A percentile compares a stretch with the other conserved stretches of the same genome.
Evolutionary conservation across 805 yeast genomes (phyloP).

Genomic region (Pichia pseudocactophila): DNA sequence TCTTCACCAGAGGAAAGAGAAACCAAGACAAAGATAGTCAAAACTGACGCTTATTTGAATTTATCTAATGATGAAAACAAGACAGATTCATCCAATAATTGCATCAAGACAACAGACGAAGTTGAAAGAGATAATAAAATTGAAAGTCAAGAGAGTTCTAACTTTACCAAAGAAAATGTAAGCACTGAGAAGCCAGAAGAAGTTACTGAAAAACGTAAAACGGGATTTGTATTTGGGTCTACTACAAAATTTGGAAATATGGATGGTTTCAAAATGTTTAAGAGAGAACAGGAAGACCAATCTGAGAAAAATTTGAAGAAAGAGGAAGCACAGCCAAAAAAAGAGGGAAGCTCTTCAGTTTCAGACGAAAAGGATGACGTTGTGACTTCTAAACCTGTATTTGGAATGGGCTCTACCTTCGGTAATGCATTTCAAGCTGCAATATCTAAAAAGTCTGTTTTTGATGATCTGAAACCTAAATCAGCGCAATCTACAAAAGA

Average conservation of each 20-base stretch:
- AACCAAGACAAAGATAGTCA: background rate
- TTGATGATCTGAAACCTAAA: slow-evolving; percentile 30
- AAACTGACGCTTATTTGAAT: no score
- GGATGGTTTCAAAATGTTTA: slow-evolving; percentile 29
- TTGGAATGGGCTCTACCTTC: slow-evolving; percentile 39
- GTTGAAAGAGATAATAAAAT: background rate
- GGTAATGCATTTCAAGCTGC: slow-evolving; percentile 50
- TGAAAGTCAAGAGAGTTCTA: background rate
- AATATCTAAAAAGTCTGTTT: slow-evolving; percentile 45
- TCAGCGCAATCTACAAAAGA: slow-evolving; percentile 9
- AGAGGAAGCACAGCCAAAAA: slow-evolving; percentile 1
- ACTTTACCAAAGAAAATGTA: background rate
- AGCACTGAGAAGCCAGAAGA: slow-evolving; percentile 1
- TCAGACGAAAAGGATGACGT: background rate
- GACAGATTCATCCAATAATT: no score
- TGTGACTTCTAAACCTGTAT: slow-evolving; percentile 17
- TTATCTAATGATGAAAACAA: no score
- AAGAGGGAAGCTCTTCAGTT: no score
- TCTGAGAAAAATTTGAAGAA: slow-evolving; percentile 14
- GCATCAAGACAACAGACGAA: background rate
- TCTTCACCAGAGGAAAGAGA: background rate
- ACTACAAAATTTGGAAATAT: slow-evolving; percentile 41
- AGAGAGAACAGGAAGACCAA: slow-evolving; percentile 28
- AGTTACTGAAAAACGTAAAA: slow-evolving; percentile 28
- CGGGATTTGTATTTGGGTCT: slow-evolving; percentile 46